Base-by-base conservation (phyloP, 2,329 filamentous ascomycete genomes). In the Alternaria sp. region DNA sequence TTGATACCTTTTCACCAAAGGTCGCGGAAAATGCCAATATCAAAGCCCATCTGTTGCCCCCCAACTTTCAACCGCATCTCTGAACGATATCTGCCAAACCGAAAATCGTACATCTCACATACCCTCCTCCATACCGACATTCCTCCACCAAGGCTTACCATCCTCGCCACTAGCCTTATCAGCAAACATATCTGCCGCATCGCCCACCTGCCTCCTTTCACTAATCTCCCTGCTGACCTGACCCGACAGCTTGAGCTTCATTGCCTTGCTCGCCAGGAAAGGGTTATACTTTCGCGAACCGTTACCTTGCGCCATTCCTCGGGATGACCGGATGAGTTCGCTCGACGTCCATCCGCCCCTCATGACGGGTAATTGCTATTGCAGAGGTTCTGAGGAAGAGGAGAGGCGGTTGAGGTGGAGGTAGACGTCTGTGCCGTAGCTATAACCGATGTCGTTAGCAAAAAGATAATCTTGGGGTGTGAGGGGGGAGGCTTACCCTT, bases 401-500 rank as follows among this genome's bases (percentile, higher is more conserved):
- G 93, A 97, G 25, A 99, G 87, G 59, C 96, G 89, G 84, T 99
- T 99, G 54, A 99, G 89, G 81, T 99, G 96, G 51, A 99, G 91
- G 83, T 99, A 99, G 56, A 98, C 96, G 78, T 99, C 96, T 54
- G 96, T 99, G 69, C 96, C 96, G 81, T 99, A 99, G 62, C 95
- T 97, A 50, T 11, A 13, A 10, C 60, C 15, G 25, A 3, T 13
- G 30, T 54, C 68, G 66, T 67, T 54, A 80, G 75, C 56, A 17
- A 26, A 15, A 19, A 19, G 15, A 32, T 15, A 12, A 15, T 47
- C 45, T 49, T 19, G 17, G 17, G 36, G 9, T 15, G 21, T 9
- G 44, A 17, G 36, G 21, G 4, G 3, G 36, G 9, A 40, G 23
- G 75, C 91, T 85, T 85, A 97, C 93, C 96, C 96, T 85, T 99